Evolutionary conservation across 83 land plant genomes (phyloP).

Genomic region (Thuja plicata): DNA sequence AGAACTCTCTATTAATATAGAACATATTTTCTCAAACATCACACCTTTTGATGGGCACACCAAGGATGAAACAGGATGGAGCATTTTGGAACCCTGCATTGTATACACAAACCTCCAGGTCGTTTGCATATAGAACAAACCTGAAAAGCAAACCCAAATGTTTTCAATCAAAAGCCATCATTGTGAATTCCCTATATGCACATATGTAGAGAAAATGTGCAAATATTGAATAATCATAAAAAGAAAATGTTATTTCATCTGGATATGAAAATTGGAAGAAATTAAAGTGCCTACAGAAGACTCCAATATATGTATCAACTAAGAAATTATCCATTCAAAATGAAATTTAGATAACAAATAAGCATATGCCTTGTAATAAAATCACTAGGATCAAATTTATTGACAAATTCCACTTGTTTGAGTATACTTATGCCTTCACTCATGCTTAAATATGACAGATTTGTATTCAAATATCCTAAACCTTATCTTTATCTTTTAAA

Average conservation of each 20-base stretch:
- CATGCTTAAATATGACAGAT: background rate
- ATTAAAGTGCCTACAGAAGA: background rate
- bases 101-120: slow-evolving; percentile 79
- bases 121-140: slow-evolving; percentile 81
- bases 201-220: no score
- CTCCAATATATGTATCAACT: background rate
- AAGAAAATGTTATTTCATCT: background rate
- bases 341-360: background rate
- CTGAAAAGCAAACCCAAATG: slow-evolving; percentile 32
- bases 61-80: slow-evolving; percentile 70
- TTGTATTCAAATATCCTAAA: background rate
- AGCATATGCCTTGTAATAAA: background rate
- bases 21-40: background rate
- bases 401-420: background rate
- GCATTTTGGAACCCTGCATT: slow-evolving; percentile 71
- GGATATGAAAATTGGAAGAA: background rate
- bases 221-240: background rate
- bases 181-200: background rate
- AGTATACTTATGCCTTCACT: background rate
- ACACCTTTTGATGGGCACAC: slow-evolving; percentile 92
- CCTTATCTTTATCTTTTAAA: background rate
- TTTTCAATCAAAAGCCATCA: background rate
- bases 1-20: background rate
- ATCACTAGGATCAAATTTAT: background rate
- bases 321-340: background rate